A percentile compares a stretch with the other conserved stretches of the same genome.
These are phyloP conservation scores for Phytophthora kernoviae DNA, from an alignment of 352 stramenopile genomes.

Conservation along the genomic window DNA sequence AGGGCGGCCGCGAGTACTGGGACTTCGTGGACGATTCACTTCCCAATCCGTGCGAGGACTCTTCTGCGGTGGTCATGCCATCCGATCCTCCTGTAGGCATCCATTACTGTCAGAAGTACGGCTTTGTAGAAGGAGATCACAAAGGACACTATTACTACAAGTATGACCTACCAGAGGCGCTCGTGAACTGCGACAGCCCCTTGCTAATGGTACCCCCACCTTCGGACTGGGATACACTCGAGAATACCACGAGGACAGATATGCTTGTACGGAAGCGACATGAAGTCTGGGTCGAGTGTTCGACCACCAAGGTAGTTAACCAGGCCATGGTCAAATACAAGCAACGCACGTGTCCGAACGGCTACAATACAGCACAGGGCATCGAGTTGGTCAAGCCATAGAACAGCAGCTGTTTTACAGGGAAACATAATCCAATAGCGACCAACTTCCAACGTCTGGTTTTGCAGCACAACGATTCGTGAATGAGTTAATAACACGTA, in stretches of 20 bases:
- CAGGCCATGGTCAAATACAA: conserved; percentile 52
- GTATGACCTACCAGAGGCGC: conserved; percentile 51
- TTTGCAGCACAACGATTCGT: neutral
- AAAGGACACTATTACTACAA: conserved; percentile 64
- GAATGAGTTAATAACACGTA: neutral
- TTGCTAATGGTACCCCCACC: conserved; percentile 47
- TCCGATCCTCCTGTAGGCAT: conserved; percentile 43
- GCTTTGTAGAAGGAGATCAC: conserved; percentile 44
- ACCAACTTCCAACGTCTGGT: neutral
- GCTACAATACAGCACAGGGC: conserved; percentile 55
- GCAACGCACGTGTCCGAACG: conserved; percentile 40
- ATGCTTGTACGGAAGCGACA: conserved; percentile 35
- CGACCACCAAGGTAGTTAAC: conserved; percentile 52
- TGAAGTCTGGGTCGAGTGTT: conserved; percentile 50
- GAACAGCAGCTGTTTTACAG: neutral
- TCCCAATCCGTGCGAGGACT: conserved; percentile 46
- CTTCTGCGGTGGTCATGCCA: conserved; percentile 41
- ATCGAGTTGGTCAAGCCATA: conserved; percentile 39
- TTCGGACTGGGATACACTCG: conserved; percentile 39
- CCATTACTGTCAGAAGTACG: conserved; percentile 65
- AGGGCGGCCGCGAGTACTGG: conserved; percentile 44
- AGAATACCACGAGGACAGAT: conserved; percentile 16
- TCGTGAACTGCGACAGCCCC: conserved; percentile 48
- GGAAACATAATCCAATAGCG: conserved; percentile 17
- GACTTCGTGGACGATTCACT: conserved; percentile 35